phyloP scores from a whole-genome alignment of 1,139 yeast genomes.

The Candida freyschussii region DNA sequence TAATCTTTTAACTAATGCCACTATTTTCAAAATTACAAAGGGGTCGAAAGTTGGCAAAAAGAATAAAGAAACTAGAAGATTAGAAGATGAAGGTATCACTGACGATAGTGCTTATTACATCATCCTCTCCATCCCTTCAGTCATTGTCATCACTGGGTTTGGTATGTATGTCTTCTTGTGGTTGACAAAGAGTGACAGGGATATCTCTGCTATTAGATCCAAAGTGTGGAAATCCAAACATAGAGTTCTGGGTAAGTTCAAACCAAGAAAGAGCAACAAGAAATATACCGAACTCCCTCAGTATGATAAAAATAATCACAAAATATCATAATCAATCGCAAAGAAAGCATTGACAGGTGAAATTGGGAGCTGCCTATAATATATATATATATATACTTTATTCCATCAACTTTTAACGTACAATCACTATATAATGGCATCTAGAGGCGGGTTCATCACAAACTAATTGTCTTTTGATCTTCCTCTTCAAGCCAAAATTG shows the following conservation, averaged over 20 bases:
- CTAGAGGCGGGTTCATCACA: neutral
- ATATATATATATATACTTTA: neutral
- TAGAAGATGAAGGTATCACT: slow-evolving; percentile 53
- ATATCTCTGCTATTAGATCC: slow-evolving; percentile 37
- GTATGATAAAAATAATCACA: slow-evolving; percentile 27
- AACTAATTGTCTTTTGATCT: slow-evolving; percentile 1
- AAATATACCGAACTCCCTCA: slow-evolving; percentile 38
- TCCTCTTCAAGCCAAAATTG: slow-evolving; percentile 6
- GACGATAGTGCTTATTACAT: slow-evolving; percentile 64
- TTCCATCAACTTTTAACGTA: neutral
- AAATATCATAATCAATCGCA: slow-evolving; percentile 14
- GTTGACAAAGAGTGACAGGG: slow-evolving; percentile 50
- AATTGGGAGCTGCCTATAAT: too few relatives aligned
- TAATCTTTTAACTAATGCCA: slow-evolving; percentile 45
- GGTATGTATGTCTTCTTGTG: slow-evolving; percentile 60
- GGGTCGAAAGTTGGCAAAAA: slow-evolving; percentile 60
- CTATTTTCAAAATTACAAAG: slow-evolving; percentile 50
- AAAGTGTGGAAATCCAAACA: slow-evolving; percentile 49
- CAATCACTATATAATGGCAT: neutral
- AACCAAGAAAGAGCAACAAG: slow-evolving; percentile 33
- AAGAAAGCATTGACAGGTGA: neutral
- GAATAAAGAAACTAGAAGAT: slow-evolving; percentile 48
- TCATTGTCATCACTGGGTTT: slow-evolving; percentile 55
- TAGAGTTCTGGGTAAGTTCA: slow-evolving; percentile 36
- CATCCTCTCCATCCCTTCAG: slow-evolving; percentile 66